Base-by-base conservation (phyloP, 768 basidiomycete species). In the Pleurotus ostreatus region DNA sequence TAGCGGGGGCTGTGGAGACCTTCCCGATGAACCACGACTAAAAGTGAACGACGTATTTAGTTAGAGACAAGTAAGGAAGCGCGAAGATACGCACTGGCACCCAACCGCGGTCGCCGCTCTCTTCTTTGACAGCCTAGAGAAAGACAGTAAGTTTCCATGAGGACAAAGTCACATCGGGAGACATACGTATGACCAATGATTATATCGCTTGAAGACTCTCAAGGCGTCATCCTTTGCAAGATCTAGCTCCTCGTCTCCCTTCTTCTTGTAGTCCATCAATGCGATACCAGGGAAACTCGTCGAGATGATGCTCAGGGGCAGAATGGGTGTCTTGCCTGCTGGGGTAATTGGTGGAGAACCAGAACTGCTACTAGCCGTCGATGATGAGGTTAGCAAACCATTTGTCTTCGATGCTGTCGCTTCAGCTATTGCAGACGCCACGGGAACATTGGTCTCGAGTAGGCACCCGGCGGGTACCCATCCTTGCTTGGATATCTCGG, bases 391-490 rank as follows among this genome's bases (percentile, higher is more conserved):
- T 9, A 23, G 38, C 11, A 53, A 39, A 1, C 51, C 51, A 15
- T 38, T 38, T 12, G 49, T 51, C 56, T 84, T 84, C 11, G 79
- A 79, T 2, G 86, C 85, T 1, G 80, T 88, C 2, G 92, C 90
- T 65, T 93, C 90, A 15, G 89, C 85, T 37, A 94, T 86, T 2
- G 93, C 91, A 22, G 85, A 85, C 9, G 92, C 89, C 3, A 96
- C 93, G 2, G 97, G 94, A 1, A 93, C 86, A 49, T 86, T 89
- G 5, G 92, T 93, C 70, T 99, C 96, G 38, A 98, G 81, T 12
- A 99, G 77, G 68, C 96, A 99, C 34, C 96, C 96, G 4, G 96
- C 95, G 40, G 96, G 96, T 2, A 99, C 95, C 96, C 96, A 98
- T 55, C 94, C 94, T 65, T 94, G 93, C 68, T 89, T 89, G 43